Evolutionary conservation across 352 stramenopile species (phyloP).

Genomic region (Aphanomyces cochlioides): DNA sequence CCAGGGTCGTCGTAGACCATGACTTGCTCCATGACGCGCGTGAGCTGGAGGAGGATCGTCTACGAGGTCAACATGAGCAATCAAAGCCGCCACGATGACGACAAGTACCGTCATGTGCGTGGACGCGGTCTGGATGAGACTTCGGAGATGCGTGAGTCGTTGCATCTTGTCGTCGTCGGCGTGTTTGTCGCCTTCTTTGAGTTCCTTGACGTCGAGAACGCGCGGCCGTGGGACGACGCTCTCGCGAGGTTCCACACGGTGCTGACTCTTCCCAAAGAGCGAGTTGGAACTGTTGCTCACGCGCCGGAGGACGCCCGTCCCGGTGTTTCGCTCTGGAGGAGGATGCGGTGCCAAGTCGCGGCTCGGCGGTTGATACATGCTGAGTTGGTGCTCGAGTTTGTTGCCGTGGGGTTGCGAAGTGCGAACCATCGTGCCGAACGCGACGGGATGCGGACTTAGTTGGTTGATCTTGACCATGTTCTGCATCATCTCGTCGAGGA

Average conservation of each 20-base stretch:
- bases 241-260: too few relatives aligned
- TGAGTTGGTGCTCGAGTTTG: neutral
- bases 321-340: too few relatives aligned
- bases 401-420: neutral
- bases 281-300: too few relatives aligned
- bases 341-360: too few relatives aligned
- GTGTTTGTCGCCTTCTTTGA: too few relatives aligned
- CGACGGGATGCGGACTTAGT: neutral
- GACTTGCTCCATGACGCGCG: neutral
- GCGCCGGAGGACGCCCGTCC: too few relatives aligned
- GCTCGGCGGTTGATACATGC: neutral
- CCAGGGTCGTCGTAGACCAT: too few relatives aligned
- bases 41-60: slow-evolving; percentile 16
- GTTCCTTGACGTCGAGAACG: too few relatives aligned
- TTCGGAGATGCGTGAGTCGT: neutral
- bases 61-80: neutral
- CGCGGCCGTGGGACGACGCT: too few relatives aligned
- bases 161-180: too few relatives aligned
- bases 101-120: slow-evolving; percentile 9
- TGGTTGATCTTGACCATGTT: slow-evolving; percentile 28
- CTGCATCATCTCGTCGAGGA: slow-evolving; percentile 30
- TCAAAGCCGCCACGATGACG: neutral
- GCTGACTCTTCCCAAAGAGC: too few relatives aligned
- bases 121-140: neutral
- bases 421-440: neutral